Conservation (phyloP, 768 basidiomycete species). For the Tulasnella calospora region DNA sequence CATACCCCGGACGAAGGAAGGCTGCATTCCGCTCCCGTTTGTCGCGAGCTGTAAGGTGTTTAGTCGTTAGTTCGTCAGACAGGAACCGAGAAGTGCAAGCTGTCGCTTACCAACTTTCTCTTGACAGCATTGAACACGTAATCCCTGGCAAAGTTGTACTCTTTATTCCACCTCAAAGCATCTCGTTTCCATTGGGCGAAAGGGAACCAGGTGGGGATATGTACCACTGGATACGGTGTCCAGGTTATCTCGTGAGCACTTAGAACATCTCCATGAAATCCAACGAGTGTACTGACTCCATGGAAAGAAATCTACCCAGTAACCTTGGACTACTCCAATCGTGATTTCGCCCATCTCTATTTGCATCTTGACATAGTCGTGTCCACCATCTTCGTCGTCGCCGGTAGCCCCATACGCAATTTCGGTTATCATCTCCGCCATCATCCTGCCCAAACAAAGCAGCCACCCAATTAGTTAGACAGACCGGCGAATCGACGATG, state of each 20-base stretch:
- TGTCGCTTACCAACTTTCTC: background rate
- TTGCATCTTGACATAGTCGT: background rate
- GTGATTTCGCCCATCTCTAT: background rate
- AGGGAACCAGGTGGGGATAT: background rate
- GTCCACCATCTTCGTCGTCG: background rate
- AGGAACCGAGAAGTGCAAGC: too few species aligned
- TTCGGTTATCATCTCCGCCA: background rate
- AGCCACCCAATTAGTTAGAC: background rate
- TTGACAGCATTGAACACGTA: background rate
- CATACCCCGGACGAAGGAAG: slow-evolving; percentile 17
- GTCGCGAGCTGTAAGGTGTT: background rate
- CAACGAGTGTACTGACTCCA: background rate
- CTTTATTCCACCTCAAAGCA: background rate
- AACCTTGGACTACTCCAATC: background rate
- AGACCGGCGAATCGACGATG: background rate
- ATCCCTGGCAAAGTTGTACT: background rate
- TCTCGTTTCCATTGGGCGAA: background rate
- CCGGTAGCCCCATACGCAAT: background rate
- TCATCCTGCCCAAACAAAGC: background rate
- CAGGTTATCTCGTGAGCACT: background rate
- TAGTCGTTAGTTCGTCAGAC: too few species aligned
- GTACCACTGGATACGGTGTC: background rate
- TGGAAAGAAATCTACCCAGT: background rate
- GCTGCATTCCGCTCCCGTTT: background rate
- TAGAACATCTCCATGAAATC: background rate